phyloP scores from a whole-genome alignment of 139 green algal genomes.

The Volvox africanus region DNA sequence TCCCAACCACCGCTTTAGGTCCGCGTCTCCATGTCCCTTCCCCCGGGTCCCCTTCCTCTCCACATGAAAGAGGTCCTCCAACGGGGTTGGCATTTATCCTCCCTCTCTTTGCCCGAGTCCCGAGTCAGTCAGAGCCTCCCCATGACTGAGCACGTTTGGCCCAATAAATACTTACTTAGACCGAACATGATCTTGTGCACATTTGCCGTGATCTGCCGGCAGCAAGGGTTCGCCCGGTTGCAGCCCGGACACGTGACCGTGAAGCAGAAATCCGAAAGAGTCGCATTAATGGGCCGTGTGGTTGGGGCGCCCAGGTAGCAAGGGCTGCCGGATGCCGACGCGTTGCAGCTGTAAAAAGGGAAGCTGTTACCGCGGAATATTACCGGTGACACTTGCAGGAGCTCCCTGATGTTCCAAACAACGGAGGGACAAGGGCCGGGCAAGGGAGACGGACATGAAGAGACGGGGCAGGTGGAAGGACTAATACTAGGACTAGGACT shows the following conservation, averaged over 20 bases:
- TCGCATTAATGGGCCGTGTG: background rate
- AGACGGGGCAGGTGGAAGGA: no score
- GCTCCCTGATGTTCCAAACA: no score
- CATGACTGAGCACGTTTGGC: background rate
- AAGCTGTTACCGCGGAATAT: background rate
- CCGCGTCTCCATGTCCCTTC: no score
- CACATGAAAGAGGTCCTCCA: no score
- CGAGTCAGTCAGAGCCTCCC: background rate
- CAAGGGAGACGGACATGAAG: no score
- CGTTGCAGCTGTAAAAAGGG: slow-evolving; percentile 6
- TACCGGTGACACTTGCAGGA: no score
- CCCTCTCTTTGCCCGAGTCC: no score
- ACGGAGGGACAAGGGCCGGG: no score
- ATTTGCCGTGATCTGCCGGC: background rate
- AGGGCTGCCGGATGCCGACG: background rate
- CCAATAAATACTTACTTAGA: background rate
- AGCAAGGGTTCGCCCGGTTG: background rate
- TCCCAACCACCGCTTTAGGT: no score
- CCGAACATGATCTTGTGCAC: slow-evolving; percentile 25
- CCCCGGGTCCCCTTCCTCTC: no score
- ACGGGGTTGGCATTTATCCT: no score
- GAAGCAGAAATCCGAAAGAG: slow-evolving; percentile 36
- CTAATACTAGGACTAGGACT: no score
- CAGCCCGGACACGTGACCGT: slow-evolving; percentile 6
- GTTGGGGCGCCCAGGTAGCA: slow-evolving; percentile 19